Percentiles rank a stretch among this genome's conserved stretches.
phyloP scores from a whole-genome alignment of 768 basidiomycete species.

The Terana coerulea region DNA sequence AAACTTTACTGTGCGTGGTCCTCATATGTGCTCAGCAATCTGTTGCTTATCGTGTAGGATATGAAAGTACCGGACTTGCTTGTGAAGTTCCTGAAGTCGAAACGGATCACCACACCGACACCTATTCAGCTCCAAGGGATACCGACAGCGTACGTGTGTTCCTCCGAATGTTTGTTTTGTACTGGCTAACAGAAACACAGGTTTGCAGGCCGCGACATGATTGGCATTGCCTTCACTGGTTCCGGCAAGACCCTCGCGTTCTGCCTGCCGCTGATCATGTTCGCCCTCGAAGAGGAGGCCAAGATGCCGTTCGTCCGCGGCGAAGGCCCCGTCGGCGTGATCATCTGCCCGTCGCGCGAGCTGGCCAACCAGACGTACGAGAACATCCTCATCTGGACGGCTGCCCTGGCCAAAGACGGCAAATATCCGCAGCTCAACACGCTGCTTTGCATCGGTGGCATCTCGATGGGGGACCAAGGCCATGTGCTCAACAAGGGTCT shows the following conservation, averaged over 20 bases:
- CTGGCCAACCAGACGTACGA: conserved; percentile 97
- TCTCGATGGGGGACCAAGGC: conserved; percentile 97
- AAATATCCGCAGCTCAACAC: conserved; percentile 84
- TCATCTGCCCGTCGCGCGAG: conserved; percentile 96
- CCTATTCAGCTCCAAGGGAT: conserved; percentile 98
- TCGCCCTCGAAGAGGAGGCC: conserved; percentile 88
- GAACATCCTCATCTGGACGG: conserved; percentile 85
- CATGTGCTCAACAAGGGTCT: conserved; percentile 88
- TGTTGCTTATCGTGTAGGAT: conserved; percentile 48
- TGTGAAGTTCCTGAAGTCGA: conserved; percentile 76
- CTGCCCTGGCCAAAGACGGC: conserved; percentile 72
- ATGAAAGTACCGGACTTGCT: conserved; percentile 97
- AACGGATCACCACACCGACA: conserved; percentile 83
- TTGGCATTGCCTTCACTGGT: conserved; percentile 98
- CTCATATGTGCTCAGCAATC: neutral
- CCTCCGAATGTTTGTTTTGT: neutral
- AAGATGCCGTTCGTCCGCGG: conserved; percentile 87
- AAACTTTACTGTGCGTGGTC: conserved; percentile 69
- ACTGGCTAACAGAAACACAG: conserved; percentile 34
- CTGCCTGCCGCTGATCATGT: conserved; percentile 96
- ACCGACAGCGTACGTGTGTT: conserved; percentile 75
- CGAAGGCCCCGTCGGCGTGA: conserved; percentile 95
- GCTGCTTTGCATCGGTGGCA: conserved; percentile 94
- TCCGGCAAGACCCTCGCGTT: conserved; percentile 99
- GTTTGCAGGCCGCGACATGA: conserved; percentile 94